Evolutionary conservation across 2,329 filamentous ascomycete genomes (phyloP), one percentile per base, ranked within the genome.

Genomic region (Aspergillus tamarii): DNA sequence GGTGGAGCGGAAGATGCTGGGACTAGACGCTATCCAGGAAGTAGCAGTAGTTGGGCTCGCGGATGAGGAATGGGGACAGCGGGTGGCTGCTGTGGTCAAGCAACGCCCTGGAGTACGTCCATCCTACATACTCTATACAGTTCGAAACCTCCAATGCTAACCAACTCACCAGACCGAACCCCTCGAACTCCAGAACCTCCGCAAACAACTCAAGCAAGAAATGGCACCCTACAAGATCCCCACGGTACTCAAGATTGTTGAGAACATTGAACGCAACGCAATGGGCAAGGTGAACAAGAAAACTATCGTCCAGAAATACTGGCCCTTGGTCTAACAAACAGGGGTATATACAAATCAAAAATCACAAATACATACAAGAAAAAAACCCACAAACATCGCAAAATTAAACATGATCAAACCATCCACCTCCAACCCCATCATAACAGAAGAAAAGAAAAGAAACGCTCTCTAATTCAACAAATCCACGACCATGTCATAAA

Each of bases 201-300:
- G 78, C 6, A 60, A 72, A 7, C 63, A 73, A 16, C 81, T 76
- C 32, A 76, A 76, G 64, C 69, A 67, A n/a, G 73, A 76, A 59
- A 74, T 98, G 68, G 95, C 90, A 2, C 88, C 86, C 66, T 97
- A 98, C 80, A 98, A 99, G 84, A 94, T 98, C 62, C 95, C 95
- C 0, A 93, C 95, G 75, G 89, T 97, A 64, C 82, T 98, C 78
- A 90, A 88, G 76, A 81, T 96, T 7, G 92, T 98, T 21, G 89
- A 92, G 54, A 80, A 87, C 45, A 76, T 76, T 46, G 74, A 76
- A 54, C 74, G 74, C 32, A 76, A 76, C 63, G 94, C 94, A 36
- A 99, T 99, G 95, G 95, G 95, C 50, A 99, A 99, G 83, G 77
- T 80, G 28, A 80, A 80, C 65, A 80, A 80, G 70, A 80, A 79